Conservation (phyloP, 495 filamentous ascomycete species). For the Pseudoneurospora amorphoporcata region DNA sequence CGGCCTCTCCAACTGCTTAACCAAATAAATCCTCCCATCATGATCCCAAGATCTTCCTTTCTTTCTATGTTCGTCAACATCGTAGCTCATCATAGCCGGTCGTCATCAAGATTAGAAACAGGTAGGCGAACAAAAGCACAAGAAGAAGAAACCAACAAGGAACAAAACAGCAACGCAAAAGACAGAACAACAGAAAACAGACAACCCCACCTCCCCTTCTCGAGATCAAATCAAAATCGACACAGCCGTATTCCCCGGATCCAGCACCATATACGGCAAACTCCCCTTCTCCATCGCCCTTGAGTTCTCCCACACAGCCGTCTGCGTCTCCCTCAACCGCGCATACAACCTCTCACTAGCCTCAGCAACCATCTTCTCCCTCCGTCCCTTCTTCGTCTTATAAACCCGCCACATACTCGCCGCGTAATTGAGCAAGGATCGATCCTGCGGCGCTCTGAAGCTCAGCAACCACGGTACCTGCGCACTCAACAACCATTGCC, state of each 20-base stretch:
- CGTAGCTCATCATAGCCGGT: not conserved
- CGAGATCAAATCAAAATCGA: conserved; percentile 26
- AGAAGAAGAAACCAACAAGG: too few relatives aligned
- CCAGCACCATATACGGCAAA: conserved; percentile 31
- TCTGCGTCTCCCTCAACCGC: conserved; percentile 17
- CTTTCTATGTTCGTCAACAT: not conserved
- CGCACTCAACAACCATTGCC: conserved; percentile 31
- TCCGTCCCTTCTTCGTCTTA: conserved; percentile 8
- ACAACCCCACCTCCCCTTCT: not conserved
- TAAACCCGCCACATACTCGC: conserved; percentile 23
- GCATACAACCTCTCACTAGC: conserved; percentile 16
- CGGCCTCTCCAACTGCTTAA: not conserved
- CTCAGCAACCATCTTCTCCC: conserved; percentile 10
- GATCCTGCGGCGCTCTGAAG: conserved; percentile 30
- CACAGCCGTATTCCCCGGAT: conserved; percentile 30
- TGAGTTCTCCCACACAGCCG: conserved; percentile 13
- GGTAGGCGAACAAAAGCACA: not conserved
- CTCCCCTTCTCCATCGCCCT: conserved; percentile 23
- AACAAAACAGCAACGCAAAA: not conserved
- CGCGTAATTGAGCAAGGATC: conserved; percentile 29
- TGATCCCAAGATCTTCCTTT: not conserved
- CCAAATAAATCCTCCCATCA: not conserved
- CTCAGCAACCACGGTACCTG: conserved; percentile 37
- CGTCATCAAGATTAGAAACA: not conserved
- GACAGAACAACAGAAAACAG: not conserved